These are phyloP conservation scores for Phytophthora litchii DNA, from an alignment of 352 stramenopile species.

Conservation along the genomic window DNA sequence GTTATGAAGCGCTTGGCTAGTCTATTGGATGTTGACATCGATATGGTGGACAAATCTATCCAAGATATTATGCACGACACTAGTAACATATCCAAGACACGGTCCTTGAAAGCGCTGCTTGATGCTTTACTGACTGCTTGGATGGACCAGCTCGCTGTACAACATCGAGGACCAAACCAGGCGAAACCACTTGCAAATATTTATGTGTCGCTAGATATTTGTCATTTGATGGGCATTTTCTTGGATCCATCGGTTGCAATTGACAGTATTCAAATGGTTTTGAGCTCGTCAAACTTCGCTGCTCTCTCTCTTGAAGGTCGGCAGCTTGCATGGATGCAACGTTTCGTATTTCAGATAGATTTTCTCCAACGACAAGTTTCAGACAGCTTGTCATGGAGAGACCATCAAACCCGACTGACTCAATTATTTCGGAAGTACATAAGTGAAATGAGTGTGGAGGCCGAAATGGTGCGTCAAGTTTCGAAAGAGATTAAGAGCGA, in stretches of 20 bases:
- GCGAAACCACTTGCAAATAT: constrained; percentile 25
- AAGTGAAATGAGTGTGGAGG: constrained; percentile 43
- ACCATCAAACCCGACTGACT: constrained; percentile 21
- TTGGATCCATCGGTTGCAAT: constrained; percentile 43
- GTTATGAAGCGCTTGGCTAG: constrained; percentile 39
- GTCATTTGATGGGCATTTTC: constrained; percentile 49
- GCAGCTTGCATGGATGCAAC: constrained; percentile 51
- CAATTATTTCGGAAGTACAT: constrained; percentile 52
- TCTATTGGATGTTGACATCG: constrained; percentile 27
- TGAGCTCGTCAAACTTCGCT: constrained; percentile 42
- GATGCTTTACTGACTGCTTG: constrained; percentile 40
- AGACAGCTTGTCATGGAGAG: constrained; percentile 7
- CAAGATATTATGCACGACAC: constrained; percentile 34
- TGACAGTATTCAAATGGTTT: constrained; percentile 42
- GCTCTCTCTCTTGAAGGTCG: constrained; percentile 36
- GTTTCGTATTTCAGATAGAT: constrained; percentile 54
- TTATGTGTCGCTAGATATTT: constrained; percentile 52
- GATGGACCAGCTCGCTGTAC: constrained; percentile 43
- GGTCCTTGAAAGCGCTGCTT: constrained; percentile 40
- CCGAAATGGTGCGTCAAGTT: constrained; percentile 38
- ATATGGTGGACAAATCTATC: constrained; percentile 32
- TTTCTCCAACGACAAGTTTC: constrained; percentile 18
- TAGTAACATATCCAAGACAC: constrained; percentile 40
- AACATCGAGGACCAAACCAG: constrained; percentile 1
- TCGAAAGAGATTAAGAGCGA: constrained; percentile 26